Percentiles rank a stretch among this genome's conserved stretches.
phyloP scores from a whole-genome alignment of 192 early-diverging fungal species.

The Podila clonocystis region DNA sequence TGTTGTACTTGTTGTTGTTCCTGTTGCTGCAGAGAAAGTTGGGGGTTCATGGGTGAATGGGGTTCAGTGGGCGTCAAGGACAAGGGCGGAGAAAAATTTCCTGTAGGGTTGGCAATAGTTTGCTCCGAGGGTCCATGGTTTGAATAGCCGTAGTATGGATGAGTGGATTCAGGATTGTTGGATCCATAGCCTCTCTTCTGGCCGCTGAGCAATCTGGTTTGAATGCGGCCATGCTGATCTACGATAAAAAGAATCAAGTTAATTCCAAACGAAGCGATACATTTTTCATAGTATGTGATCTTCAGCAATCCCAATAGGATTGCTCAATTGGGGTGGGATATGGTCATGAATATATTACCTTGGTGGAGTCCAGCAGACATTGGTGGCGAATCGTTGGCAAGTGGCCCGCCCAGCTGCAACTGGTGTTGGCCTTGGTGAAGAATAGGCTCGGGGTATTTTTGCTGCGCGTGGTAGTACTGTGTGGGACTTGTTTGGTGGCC shows the following conservation, averaged over 20 bases:
- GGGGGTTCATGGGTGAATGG: constrained; percentile 25
- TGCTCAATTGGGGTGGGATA: not conserved
- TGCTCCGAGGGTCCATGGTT: not conserved
- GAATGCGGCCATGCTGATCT: constrained; percentile 3
- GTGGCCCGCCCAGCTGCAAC: constrained; percentile 35
- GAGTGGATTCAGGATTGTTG: constrained; percentile 1
- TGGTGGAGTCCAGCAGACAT: constrained; percentile 13
- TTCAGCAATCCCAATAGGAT: too few relatives aligned
- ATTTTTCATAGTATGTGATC: not conserved
- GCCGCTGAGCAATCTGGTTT: constrained; percentile 5
- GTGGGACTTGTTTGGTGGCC: constrained; percentile 37
- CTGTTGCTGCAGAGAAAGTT: constrained; percentile 16
- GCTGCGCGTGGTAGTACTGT: constrained; percentile 35
- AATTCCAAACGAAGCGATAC: not conserved
- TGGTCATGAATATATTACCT: constrained; percentile 13
- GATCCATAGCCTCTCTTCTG: constrained; percentile 3
- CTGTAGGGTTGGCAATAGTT: constrained; percentile 14
- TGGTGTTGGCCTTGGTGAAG: constrained; percentile 44
- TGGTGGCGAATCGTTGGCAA: constrained; percentile 41
- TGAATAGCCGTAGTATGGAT: not conserved
- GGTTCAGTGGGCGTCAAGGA: constrained; percentile 35
- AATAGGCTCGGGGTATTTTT: constrained; percentile 41
- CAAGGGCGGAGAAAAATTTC: constrained; percentile 37
- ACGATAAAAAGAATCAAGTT: constrained; percentile 2
- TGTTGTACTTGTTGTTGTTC: constrained; percentile 24